Base-by-base conservation (phyloP, 176 grass and related monocot species). In the Bonia amplexicaulis region DNA sequence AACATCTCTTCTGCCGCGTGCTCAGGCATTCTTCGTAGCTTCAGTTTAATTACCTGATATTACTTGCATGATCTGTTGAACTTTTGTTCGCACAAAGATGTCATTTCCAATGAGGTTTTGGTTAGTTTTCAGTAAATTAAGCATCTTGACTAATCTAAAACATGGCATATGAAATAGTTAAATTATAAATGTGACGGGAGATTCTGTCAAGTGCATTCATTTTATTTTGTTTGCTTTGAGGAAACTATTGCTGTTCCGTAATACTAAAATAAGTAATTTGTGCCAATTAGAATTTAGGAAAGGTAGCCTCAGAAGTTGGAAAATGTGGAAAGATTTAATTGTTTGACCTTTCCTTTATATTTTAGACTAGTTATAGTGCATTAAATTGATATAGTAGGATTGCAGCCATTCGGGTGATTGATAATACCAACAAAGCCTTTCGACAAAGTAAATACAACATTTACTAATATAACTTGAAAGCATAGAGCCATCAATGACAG, bases 351-450 rank as follows among this genome's bases (percentile, higher is more conserved):
- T 17, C 76, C 25, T 78, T 20, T 64, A 27, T 29, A 8, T 45
- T 78, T 78, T 42, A 73, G 33, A 76, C 47, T 46, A 66, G 20
- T 71, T 84, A 19, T 74, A 69, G 10, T 48, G 41, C 45, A 7
- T 80, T 68, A 67, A 39, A 77, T 44, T 65, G 27, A 37, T 73
- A 53, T 9, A 58, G 14, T 74, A 67, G 20, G 29, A 60, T 65
- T 81, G 41, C 22, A 75, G 14, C 76, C 29, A 69, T 65, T 81
- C 11, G 13, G 55, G 58, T 70, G n/a, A 76, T 69, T 89, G 31
- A 42, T 69, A 33, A 76, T n/a, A 63, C n/a, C 31, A 53, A 49
- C 42, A 68, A 46, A 83, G 23, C 22, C 29, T 15, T 22, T 58
- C 13, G 5, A 26, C 55, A 42, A 79, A 78, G 65, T 15, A 33